Evolutionary conservation across 176 grass and related monocot genomes (phyloP).

Genomic region (Puccinellia tenuiflora): DNA sequence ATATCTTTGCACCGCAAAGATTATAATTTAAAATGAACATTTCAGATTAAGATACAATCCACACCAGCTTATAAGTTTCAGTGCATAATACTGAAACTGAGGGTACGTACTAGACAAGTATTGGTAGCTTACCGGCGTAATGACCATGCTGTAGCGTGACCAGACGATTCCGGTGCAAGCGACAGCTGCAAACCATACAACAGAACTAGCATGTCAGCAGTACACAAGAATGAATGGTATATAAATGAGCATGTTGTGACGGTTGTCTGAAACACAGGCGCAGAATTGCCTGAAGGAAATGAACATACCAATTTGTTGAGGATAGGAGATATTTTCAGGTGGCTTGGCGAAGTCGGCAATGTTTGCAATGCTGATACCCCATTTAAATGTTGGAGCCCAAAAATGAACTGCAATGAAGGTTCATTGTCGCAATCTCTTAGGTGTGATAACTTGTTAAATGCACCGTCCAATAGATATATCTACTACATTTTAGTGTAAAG

Average conservation of each 20-base stretch:
- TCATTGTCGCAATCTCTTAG: not conserved
- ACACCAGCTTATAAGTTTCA: not conserved
- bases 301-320: constrained; percentile 57
- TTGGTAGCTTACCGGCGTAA: constrained; percentile 33
- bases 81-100: not conserved
- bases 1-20: not conserved
- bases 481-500: not conserved
- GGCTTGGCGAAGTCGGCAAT: constrained; percentile 67
- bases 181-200: constrained; percentile 32
- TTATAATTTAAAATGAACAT: not conserved
- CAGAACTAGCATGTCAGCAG: not conserved
- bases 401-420: constrained; percentile 48
- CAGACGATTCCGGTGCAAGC: constrained; percentile 39
- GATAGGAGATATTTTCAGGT: constrained; percentile 67
- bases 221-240: not conserved
- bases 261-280: not conserved
- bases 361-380: constrained; percentile 70
- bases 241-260: not conserved
- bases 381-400: constrained; percentile 80
- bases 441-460: not conserved
- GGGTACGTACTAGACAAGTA: too few relatives aligned
- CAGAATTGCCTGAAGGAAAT: not conserved
- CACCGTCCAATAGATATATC: not conserved
- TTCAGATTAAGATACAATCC: not conserved
- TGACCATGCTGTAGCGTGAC: constrained; percentile 51